Evolutionary conservation across 768 basidiomycete genomes (phyloP), one percentile per base, ranked within the genome.

Genomic region (Neoboletus brunneissimus): DNA sequence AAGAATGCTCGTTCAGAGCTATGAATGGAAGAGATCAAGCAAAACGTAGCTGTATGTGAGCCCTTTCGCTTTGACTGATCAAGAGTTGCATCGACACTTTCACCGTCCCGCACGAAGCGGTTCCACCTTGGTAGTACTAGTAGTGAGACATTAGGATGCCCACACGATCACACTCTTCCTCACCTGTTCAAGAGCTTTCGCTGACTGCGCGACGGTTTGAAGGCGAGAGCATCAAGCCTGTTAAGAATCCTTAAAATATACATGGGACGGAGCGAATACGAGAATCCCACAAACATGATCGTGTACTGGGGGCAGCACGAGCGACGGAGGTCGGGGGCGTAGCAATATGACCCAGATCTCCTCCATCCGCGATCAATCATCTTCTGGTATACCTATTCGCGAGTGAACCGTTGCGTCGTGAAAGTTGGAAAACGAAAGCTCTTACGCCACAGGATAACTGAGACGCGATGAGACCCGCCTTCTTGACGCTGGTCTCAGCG

Each of bases 291-390:
- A 53, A 63, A 89, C 93, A 84, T 91, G 70, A 98, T 98, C 4
- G 96, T 93, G 68, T 97, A 96, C 62, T 94, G 90, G 1, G 95
- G 92, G 68, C 96, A 98, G 68, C 96, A 98, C 11, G 93, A 88
- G 6, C 73, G 69, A 59, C 76, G 80, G 71, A 95, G 76, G 70
- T 95, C 86, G 5, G 94, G 94, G 59, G 91, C 92, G 72, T 98
- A 98, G 64, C 91, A 86, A 73, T 86, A 94, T 29, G 75, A 77
- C 73, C 90, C 90, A 53, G 89, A 89, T 57, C 91, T 81, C 52
- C 91, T 81, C 91, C 91, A 94, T 25, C 91, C 90, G 20, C 86
- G 79, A 72, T 92, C 86, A 60, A 92, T 86, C 89, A 93, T 90
- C 61, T 72, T 76, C 66, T 91, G 89, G 71, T 93, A 93, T 20